Evolutionary conservation across 306 rosid species (phyloP).

Genomic region (Psophocarpus tetragonolobus): DNA sequence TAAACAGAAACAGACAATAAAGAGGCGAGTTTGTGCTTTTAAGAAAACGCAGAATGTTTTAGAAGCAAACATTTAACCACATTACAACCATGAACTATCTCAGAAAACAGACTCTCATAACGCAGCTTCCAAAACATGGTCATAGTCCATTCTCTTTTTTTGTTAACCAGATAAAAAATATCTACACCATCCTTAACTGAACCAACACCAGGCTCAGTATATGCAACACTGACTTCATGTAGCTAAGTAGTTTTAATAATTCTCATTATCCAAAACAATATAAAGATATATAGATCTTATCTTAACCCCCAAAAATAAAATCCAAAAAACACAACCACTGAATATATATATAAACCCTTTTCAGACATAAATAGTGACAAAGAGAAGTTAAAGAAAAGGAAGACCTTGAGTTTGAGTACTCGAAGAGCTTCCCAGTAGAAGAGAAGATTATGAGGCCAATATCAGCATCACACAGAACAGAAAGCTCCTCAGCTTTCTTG

Average conservation of each 20-base stretch:
- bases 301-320: background rate
- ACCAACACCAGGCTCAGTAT: background rate
- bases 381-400: slow-evolving; percentile 1
- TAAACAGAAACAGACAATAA: background rate
- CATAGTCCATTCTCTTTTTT: background rate
- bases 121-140: background rate
- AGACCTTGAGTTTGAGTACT: slow-evolving; percentile 81
- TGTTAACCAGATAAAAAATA: background rate
- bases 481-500: slow-evolving; percentile 93
- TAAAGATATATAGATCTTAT: background rate
- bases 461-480: slow-evolving; percentile 94
- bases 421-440: slow-evolving; percentile 83
- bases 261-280: background rate
- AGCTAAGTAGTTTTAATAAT: background rate
- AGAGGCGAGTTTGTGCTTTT: background rate
- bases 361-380: background rate
- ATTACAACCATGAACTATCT: background rate
- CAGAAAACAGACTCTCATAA: background rate
- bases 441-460: slow-evolving; percentile 83
- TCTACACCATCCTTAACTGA: background rate
- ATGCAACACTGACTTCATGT: background rate
- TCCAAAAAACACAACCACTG: background rate
- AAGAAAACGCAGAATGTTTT: background rate
- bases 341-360: slow-evolving; percentile 1
- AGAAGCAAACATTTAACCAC: background rate